Percentiles rank a stretch among this genome's conserved stretches.
These are phyloP conservation scores for Elsinoe fawcettii DNA, from an alignment of 2,329 filamentous ascomycete genomes.

Conservation along the genomic window DNA sequence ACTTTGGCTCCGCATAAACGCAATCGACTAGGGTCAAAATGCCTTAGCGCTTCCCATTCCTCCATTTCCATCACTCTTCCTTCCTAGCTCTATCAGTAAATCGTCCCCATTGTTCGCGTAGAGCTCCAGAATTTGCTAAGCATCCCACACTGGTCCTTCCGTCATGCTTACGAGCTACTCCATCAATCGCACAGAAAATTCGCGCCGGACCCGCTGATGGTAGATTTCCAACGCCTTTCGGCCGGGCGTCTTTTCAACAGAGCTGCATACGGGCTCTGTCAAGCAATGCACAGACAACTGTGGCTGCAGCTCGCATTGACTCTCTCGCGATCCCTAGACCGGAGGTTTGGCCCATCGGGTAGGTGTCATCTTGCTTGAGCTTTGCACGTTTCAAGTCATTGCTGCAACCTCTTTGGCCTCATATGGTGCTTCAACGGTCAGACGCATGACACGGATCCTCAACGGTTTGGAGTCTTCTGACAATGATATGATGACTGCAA, in stretches of 20 bases:
- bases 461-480: conserved; percentile 13
- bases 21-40: conserved; percentile 8
- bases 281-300: conserved; percentile 14
- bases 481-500: background rate
- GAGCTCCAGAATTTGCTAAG: background rate
- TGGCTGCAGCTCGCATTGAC: conserved; percentile 13
- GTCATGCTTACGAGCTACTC: conserved; percentile 6
- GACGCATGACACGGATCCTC: conserved; percentile 2
- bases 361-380: conserved; percentile 1
- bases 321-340: background rate
- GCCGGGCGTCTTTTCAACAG: background rate
- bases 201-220: background rate
- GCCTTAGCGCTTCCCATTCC: conserved; percentile 12
- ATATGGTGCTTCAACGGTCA: background rate
- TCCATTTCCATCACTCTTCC: conserved; percentile 6
- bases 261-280: background rate
- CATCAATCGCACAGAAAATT: background rate
- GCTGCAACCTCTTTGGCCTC: background rate
- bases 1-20: conserved; percentile 7
- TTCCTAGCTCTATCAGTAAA: conserved; percentile 10
- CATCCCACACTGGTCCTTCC: conserved; percentile 1
- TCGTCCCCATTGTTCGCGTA: background rate
- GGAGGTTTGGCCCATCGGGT: background rate
- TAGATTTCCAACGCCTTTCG: conserved; percentile 1
- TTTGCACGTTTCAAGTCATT: conserved; percentile 5